Base-by-base conservation (phyloP, 108 stramenopile species). In the Skeletonema grethae region DNA sequence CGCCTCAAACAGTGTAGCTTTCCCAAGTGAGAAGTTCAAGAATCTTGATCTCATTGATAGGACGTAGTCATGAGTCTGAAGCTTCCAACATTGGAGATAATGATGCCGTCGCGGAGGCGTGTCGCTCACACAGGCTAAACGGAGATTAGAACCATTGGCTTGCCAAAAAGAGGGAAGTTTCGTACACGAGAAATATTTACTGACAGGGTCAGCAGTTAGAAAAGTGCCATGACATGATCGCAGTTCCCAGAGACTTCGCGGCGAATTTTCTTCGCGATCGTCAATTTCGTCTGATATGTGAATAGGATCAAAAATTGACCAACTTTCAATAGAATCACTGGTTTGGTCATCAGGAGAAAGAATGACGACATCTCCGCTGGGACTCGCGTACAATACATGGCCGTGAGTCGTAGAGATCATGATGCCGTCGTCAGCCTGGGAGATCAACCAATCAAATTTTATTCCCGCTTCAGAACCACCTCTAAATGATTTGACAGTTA, bases 121-220 rank as follows among this genome's bases (percentile, higher is more conserved):
- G 18, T 89, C 86, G 24, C 35, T 61, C 1, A 82, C 85, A 59
- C 85, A 85, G 0, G 62, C 68, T 2, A 89, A 76, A 25, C 82
- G 80, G 8, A 85, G 71, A 8, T 78, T 59, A 29, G 75, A 67
- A 39, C 73, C 62, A 46, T 71, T 53, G 0, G 73, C 61, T 69
- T 84, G 79, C 88, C 88, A 89, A 64, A 85, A 89, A 6, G 83
- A 67, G 0, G 88, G 84, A 15, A 66, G 38, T 34, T 61, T 69
- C 22, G 84, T 80, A 34, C 77, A 76, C 11, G 69, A 73, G 12
- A 86, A 30, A 10, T 68, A 57, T 31, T 77, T 71, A 32, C 56
- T 53, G n/a, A 43, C 12, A 10, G 67, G 36, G 46, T 80, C 79
- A 16, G 72, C 61, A 28, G 82, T 75, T 38, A 89, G 70, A 53